Base-by-base conservation (phyloP, 1,284 basidiomycete species). In the Ustilago tritici region DNA sequence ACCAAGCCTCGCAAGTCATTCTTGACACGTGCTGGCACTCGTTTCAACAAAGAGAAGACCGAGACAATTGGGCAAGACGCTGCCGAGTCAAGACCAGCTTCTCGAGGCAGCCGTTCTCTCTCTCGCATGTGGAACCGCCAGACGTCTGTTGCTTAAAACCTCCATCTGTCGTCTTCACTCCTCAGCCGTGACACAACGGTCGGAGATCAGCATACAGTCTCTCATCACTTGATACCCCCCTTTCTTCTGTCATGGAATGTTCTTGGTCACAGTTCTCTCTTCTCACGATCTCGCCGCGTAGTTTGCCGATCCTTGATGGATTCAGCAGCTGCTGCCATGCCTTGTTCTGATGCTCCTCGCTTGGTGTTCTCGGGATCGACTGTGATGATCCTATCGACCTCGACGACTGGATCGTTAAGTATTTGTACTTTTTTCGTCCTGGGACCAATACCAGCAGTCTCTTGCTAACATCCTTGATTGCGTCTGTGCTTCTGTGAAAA, bases 121-220 rank as follows among this genome's bases (percentile, higher is more conserved):
- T 19, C 70, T 57, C 70, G 65, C 49, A 63, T 71, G 36, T 72
- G 60, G 61, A 56, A 56, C 9, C 65, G 61, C 40, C 67, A 56
- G 63, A 14, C 46, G 41, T 19, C 54, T 11, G 17, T 4, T 32
- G 0, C 23, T 50, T 57, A 14, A 9, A 40, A 31, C 49, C 12
- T 28, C 36, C 50, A n/a, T 34, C 34, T 9, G 19, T 38, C n/a
- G 35, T 11, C 41, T 15, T 7, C 40, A 4, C 11, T 23, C 14
- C 32, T 7, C 35, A 23, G 3, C 23, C 56, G 19, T 64, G 36
- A 9, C 17, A 7, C n/a, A 19, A 19, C n/a, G 43, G 43, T 32
- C 36, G n/a, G 38, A 56, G 43, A 32, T 47, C 12, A 34, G 59
- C 59, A 61, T 62, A 56, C 61, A 62, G 53, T 55, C n/a, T 14